Conservation (phyloP, 371 early-diverging fungal genomes). For the Globomyces sp. region DNA sequence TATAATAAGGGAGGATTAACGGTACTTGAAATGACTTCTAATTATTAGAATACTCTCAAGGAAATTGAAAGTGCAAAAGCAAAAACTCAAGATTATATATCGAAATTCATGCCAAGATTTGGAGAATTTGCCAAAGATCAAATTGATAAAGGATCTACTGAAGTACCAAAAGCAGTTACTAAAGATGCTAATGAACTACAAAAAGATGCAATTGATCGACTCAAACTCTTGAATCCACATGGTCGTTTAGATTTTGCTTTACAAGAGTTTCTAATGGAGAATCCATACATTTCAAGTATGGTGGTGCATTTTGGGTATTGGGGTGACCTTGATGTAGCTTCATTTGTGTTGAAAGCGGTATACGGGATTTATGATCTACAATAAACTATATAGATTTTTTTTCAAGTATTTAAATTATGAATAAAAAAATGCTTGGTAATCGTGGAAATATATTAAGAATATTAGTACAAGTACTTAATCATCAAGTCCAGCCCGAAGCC, state of each 20-base stretch:
- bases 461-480: not conserved
- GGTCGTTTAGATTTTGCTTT: conserved; percentile 76
- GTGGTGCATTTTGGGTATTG: conserved; percentile 77
- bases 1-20: conserved; percentile 84
- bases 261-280: conserved; percentile 77
- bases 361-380: not conserved
- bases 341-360: conserved; percentile 54
- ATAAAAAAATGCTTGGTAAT: no score
- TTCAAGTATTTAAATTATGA: not conserved
- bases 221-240: conserved; percentile 56
- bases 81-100: no score
- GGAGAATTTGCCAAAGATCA: not conserved
- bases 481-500: conserved; percentile 29
- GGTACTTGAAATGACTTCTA: conserved; percentile 24
- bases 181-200: no score
- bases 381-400: not conserved
- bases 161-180: no score
- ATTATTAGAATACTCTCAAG: conserved; percentile 32
- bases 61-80: conserved; percentile 41
- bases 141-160: no score
- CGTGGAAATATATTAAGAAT: no score
- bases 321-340: conserved; percentile 65
- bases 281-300: conserved; percentile 72
- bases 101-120: no score
- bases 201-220: conserved; percentile 30